A percentile compares a stretch with the other conserved stretches of the same genome.
Conservation (phyloP, 1,284 basidiomycete genomes). For the Malassezia sympodialis region DNA sequence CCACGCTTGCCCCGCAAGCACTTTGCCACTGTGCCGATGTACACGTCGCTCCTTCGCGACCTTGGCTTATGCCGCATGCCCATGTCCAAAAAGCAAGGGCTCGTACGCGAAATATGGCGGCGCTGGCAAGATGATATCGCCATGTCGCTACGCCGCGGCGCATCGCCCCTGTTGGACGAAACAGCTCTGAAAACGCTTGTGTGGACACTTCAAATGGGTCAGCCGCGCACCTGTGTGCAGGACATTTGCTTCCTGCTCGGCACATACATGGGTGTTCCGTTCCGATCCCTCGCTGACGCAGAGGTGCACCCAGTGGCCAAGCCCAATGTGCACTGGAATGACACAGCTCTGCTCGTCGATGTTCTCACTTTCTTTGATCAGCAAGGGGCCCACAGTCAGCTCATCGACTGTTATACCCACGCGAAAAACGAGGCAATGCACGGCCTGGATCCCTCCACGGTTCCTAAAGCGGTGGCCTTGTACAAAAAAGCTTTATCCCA, state of each 20-base stretch:
- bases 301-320: background rate
- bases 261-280: slow-evolving; percentile 8
- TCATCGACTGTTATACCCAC: slow-evolving; percentile 7
- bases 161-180: background rate
- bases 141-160: background rate
- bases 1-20: slow-evolving; percentile 1
- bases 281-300: background rate
- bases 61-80: slow-evolving; percentile 5
- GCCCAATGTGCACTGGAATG: background rate
- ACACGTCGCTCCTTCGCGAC: slow-evolving; percentile 12
- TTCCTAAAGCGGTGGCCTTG: background rate
- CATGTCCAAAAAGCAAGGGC: background rate
- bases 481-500: background rate
- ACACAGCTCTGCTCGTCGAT: slow-evolving; percentile 5
- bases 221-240: background rate
- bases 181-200: slow-evolving; percentile 14
- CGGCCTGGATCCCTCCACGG: background rate
- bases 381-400: background rate
- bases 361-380: slow-evolving; percentile 7
- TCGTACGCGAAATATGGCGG: slow-evolving; percentile 7
- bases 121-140: slow-evolving; percentile 14
- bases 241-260: slow-evolving; percentile 9
- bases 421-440: background rate
- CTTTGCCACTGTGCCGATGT: slow-evolving; percentile 9
- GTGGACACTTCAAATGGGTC: slow-evolving; percentile 3